A percentile compares a stretch with the other conserved stretches of the same genome.
phyloP scores from a whole-genome alignment of 306 rosid species.

The Fagus crenata region DNA sequence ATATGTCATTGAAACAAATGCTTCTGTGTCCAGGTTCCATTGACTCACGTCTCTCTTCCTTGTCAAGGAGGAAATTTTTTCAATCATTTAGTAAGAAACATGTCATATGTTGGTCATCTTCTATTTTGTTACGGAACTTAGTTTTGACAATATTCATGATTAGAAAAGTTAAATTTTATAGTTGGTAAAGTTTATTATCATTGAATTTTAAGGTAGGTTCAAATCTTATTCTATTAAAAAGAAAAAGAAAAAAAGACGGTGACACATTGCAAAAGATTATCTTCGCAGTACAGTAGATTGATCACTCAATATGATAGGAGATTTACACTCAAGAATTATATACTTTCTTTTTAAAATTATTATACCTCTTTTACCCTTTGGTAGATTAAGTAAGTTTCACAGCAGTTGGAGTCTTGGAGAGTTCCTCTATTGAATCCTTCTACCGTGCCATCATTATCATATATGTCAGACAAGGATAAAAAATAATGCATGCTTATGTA shows the following conservation, averaged over 20 bases:
- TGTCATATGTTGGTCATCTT: background rate
- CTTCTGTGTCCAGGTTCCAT: background rate
- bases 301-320: background rate
- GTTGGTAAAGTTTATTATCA: too few species aligned
- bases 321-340: background rate
- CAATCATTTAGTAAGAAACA: background rate
- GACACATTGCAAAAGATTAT: background rate
- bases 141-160: too few species aligned
- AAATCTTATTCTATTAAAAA: too few species aligned
- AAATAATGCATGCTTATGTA: background rate
- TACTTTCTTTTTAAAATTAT: background rate
- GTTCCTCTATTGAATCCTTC: background rate
- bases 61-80: background rate
- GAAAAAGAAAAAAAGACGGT: too few species aligned
- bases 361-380: background rate
- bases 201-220: too few species aligned
- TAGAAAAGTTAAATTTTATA: too few species aligned
- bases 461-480: background rate
- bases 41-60: background rate
- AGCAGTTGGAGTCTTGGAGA: background rate
- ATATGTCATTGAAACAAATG: background rate
- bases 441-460: constrained; percentile 9
- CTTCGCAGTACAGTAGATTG: background rate
- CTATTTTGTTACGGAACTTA: too few species aligned
- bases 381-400: background rate